Percentiles rank a stretch among this genome's conserved stretches.
phyloP scores from a whole-genome alignment of 2,329 filamentous ascomycete genomes.

The Penicillium occitanis region DNA sequence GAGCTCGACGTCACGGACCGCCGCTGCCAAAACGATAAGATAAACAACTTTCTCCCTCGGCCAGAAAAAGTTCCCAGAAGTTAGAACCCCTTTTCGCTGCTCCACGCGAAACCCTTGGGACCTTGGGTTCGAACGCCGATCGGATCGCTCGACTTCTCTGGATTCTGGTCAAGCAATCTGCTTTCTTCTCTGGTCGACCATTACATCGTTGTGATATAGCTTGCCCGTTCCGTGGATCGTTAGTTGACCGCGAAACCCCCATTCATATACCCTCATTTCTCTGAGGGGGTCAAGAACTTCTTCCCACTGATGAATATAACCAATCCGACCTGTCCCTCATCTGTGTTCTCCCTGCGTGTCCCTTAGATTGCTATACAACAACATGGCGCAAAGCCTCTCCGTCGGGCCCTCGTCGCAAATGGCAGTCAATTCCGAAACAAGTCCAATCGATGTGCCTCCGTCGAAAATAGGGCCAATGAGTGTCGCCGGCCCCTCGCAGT shows the following conservation, averaged over 20 bases:
- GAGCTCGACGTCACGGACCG: constrained; percentile 6
- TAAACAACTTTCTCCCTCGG: background rate
- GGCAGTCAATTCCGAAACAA: constrained; percentile 11
- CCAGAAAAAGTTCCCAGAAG: background rate
- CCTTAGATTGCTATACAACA: background rate
- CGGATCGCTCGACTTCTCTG: background rate
- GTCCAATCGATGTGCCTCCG: constrained; percentile 8
- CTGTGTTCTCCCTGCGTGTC: background rate
- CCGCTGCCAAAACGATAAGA: constrained; percentile 13
- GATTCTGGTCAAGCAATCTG: background rate
- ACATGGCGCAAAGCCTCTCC: constrained; percentile 20
- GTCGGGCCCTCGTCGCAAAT: constrained; percentile 8
- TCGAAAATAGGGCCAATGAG: constrained; percentile 18
- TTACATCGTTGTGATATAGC: constrained; percentile 9
- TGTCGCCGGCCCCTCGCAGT: constrained; percentile 27
- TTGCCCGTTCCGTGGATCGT: constrained; percentile 8
- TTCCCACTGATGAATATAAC: constrained; percentile 7
- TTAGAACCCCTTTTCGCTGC: background rate
- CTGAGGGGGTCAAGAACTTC: background rate
- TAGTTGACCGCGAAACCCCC: background rate
- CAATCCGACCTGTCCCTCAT: background rate
- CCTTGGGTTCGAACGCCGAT: constrained; percentile 5
- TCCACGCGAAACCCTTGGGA: constrained; percentile 5
- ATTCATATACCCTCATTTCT: background rate
- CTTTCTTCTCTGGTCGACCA: background rate